Evolutionary conservation across 306 rosid genomes (phyloP), one percentile per base, ranked within the genome.

Genomic region (Lablab purpureus): DNA sequence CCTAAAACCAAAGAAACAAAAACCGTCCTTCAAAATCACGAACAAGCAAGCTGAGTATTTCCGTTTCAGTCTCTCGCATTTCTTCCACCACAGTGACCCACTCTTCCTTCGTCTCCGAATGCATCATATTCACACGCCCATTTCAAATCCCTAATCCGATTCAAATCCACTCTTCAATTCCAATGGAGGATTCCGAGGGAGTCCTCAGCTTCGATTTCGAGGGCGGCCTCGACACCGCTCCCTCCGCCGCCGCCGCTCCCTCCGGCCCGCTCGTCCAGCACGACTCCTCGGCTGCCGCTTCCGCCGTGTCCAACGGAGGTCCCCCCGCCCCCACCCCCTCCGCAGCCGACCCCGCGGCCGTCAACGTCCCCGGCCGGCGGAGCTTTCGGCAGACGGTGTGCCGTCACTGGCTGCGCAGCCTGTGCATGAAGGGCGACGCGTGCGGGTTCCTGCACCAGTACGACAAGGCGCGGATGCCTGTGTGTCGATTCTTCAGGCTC

Each of bases 371-470:
- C 0, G 92, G 94, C 2, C 79, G 98, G 63, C 80, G 98, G 82
- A 95, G 99, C 88, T 93, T 90, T 82, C 96, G 99, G 28, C 99
- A 95, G 82, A 95, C 99, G 62, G 99, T 95, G 63, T 95, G 99
- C 77, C 89, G 99, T 36, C 99, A 95, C 87, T 95, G 99, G 99
- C 93, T 95, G 1, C 91, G 98, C 2, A 89, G 98, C 55, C 83
- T 95, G 18, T 95, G 99, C 62, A 95, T 95, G 99, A 95, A 95
- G 76, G 99, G 99, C 9, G 99, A 95, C 15, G 97, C 99, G 45
- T 95, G 99, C 76, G 99, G 99, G 59, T 95, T 95, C 83, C 86
- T 95, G 68, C 98, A 95, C 30, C 99, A 95, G 79, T 95, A 95
- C 72, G 99, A 95, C 86, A 95, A 95, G 87, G 87, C 98, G 43